A percentile compares a stretch with the other conserved stretches of the same genome.
phyloP scores from a whole-genome alignment of 768 basidiomycete genomes.

The Lentinus brumalis region DNA sequence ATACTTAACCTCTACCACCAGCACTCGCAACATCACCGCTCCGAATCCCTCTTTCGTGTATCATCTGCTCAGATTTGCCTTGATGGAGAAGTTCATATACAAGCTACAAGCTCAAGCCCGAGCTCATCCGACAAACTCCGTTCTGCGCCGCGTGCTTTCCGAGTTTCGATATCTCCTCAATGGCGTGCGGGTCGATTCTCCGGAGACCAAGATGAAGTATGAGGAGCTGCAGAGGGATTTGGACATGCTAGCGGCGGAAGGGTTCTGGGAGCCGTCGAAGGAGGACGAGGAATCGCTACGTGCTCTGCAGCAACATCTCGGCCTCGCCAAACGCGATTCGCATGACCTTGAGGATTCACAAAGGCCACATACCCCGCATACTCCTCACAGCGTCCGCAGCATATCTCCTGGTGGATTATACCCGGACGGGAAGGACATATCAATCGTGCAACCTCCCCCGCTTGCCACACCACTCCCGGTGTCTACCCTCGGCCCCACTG shows the following conservation, averaged over 20 bases:
- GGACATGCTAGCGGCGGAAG: slow-evolving; percentile 12
- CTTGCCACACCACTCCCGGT: slow-evolving; percentile 21
- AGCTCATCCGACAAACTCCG: slow-evolving; percentile 9
- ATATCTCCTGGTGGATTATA: background rate
- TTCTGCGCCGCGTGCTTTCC: slow-evolving; percentile 8
- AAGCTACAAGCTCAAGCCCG: slow-evolving; percentile 17
- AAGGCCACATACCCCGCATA: no score
- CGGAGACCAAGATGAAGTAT: slow-evolving; percentile 8
- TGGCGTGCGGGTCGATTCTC: slow-evolving; percentile 3
- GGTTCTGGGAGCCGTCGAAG: slow-evolving; percentile 18
- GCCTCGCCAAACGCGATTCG: background rate
- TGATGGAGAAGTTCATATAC: slow-evolving; percentile 14
- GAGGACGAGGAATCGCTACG: slow-evolving; percentile 18
- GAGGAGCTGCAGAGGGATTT: slow-evolving; percentile 12
- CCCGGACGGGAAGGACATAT: background rate
- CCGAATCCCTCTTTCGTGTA: no score
- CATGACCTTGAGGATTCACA: no score
- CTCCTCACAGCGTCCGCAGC: no score
- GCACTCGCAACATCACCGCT: no score
- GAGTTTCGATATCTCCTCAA: slow-evolving; percentile 8
- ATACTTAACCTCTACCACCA: no score
- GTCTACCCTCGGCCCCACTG: slow-evolving; percentile 22
- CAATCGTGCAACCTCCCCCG: slow-evolving; percentile 18
- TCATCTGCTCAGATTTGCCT: background rate
- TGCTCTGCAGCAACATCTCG: slow-evolving; percentile 1